Evolutionary conservation across 2,329 filamentous ascomycete species (phyloP).

Genomic region (Fusarium armeniacum): DNA sequence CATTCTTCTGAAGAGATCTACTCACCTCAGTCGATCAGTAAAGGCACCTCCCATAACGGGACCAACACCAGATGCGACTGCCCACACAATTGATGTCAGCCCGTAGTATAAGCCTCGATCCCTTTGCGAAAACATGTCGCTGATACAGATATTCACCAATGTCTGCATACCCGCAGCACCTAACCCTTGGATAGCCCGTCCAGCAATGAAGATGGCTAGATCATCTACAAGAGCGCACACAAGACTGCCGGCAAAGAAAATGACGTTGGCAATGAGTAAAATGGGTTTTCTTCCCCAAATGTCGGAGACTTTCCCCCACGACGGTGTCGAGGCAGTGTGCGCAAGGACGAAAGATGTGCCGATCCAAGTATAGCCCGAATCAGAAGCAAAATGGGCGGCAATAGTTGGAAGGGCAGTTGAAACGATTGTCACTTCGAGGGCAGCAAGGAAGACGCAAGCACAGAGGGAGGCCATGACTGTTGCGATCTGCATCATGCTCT

Average conservation of each 20-base stretch:
- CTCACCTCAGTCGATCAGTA: conserved; percentile 69
- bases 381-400: conserved; percentile 69
- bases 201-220: conserved; percentile 58
- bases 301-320: conserved; percentile 76
- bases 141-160: conserved; percentile 67
- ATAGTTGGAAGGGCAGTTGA: conserved; percentile 74
- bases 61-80: conserved; percentile 74
- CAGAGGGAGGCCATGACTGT: conserved; percentile 58
- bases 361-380: conserved; percentile 81
- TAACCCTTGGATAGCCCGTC: conserved; percentile 65
- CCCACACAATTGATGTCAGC: conserved; percentile 76
- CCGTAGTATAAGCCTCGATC: conserved; percentile 67
- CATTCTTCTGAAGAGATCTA: fast-evolving
- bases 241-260: conserved; percentile 68
- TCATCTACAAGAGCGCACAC: conserved; percentile 62
- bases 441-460: conserved; percentile 59
- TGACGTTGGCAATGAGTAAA: conserved; percentile 60
- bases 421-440: conserved; percentile 69
- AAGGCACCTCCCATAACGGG: conserved; percentile 76
- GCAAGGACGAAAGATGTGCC: conserved; percentile 80
- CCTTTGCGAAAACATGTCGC: conserved; percentile 64
- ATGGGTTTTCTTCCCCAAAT: conserved; percentile 71
- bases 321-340: conserved; percentile 74
- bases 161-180: conserved; percentile 66
- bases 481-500: conserved; percentile 40